Evolutionary conservation across 306 rosid genomes (phyloP).

Genomic region (Cyamopsis tetragonoloba): DNA sequence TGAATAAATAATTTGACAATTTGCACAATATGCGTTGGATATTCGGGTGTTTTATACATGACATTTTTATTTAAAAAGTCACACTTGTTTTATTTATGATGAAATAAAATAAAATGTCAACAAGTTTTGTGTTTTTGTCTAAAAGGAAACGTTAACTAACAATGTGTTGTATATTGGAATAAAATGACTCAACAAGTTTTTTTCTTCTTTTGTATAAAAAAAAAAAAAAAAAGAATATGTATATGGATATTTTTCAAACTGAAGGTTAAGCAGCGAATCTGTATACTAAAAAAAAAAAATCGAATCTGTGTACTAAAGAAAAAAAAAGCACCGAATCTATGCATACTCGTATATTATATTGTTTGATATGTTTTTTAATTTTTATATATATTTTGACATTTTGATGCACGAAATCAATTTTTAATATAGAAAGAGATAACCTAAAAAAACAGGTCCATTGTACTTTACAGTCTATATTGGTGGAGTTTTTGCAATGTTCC

Average conservation of each 20-base stretch:
- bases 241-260: neutral
- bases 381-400: conserved; percentile 20
- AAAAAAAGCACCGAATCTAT: no score
- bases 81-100: neutral
- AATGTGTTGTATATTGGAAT: neutral
- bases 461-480: neutral
- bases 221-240: neutral
- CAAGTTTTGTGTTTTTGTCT: conserved; percentile 10
- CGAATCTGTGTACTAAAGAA: no score
- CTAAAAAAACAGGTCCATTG: conserved; percentile 9
- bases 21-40: conserved; percentile 33
- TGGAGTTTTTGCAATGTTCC: neutral
- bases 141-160: neutral
- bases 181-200: conserved; percentile 5
- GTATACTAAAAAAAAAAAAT: no score
- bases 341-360: neutral
- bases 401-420: conserved; percentile 4
- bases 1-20: conserved; percentile 18
- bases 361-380: conserved; percentile 4
- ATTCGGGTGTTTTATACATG: conserved; percentile 1
- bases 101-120: neutral
- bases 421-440: neutral
- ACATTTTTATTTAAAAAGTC: neutral
- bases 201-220: neutral
- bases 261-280: conserved; percentile 13